Evolutionary conservation across 805 yeast genomes (phyloP).

Genomic region (Candida boleticola): DNA sequence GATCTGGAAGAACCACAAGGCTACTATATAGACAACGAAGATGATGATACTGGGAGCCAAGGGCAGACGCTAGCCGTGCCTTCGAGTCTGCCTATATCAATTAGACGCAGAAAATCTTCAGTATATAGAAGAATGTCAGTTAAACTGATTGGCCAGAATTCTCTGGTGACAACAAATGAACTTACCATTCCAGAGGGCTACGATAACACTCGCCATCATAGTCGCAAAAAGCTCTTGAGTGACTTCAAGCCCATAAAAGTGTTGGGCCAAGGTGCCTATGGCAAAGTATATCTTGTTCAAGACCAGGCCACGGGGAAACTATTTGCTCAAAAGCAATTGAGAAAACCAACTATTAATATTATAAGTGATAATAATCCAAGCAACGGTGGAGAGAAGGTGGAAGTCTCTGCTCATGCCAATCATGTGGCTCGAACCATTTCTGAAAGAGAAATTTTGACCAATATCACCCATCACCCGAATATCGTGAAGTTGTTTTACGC

Average conservation of each 20-base stretch:
- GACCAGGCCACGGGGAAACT: constrained; percentile 60
- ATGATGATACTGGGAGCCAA: not conserved
- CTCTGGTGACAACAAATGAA: constrained; percentile 5
- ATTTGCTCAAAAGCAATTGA: constrained; percentile 83
- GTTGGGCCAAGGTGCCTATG: constrained; percentile 85
- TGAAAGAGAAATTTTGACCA: constrained; percentile 70
- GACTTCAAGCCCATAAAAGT: constrained; percentile 79
- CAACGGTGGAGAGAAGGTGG: constrained; percentile 7
- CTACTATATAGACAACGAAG: constrained; percentile 2
- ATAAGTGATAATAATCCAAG: constrained; percentile 10
- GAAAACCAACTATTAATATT: constrained; percentile 76
- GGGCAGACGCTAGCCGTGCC: not conserved
- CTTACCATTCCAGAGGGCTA: constrained; percentile 12
- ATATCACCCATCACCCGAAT: constrained; percentile 66
- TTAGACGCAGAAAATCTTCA: constrained; percentile 12
- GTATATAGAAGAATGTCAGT: constrained; percentile 15
- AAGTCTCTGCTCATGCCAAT: constrained; percentile 11
- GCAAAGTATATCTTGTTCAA: constrained; percentile 77
- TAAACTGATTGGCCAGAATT: not conserved
- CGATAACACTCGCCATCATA: constrained; percentile 6
- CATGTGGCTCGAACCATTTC: constrained; percentile 72
- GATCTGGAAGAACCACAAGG: constrained; percentile 1
- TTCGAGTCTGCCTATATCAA: constrained; percentile 1
- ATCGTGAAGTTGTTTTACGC: constrained; percentile 82
- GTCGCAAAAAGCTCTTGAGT: constrained; percentile 6